Percentiles rank a stretch among this genome's conserved stretches.
Evolutionary conservation across 2,329 filamentous ascomycete genomes (phyloP).

Genomic region (Hymenoscyphus salicellus): DNA sequence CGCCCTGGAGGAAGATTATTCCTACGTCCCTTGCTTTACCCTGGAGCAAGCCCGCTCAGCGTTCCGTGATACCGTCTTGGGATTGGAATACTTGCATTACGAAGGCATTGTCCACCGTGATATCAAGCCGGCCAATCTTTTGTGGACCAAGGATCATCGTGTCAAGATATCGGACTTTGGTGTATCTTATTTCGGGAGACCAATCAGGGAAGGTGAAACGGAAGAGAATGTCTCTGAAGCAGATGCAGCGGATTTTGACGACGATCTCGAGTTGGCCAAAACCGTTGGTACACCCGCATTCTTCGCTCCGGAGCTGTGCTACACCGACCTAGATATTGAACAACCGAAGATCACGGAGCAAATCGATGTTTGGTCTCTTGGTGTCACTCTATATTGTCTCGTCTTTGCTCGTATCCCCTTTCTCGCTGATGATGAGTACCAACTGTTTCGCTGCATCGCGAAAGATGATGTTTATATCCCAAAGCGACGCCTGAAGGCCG

Average conservation of each 20-base stretch:
- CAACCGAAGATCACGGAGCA: constrained; percentile 82
- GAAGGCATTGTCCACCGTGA: constrained; percentile 81
- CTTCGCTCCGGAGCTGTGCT: constrained; percentile 94
- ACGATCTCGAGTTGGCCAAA: constrained; percentile 94
- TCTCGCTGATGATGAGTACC: constrained; percentile 84
- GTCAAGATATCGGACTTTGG: constrained; percentile 99
- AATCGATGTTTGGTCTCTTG: constrained; percentile 96
- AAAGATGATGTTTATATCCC: constrained; percentile 92
- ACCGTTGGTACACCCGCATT: constrained; percentile 97
- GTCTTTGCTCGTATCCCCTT: constrained; percentile 93
- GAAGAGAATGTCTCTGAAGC: constrained; percentile 73
- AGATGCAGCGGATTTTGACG: constrained; percentile 82
- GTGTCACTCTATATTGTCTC: constrained; percentile 93
- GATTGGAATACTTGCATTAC: constrained; percentile 88
- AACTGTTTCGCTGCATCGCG: constrained; percentile 87
- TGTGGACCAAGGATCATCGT: constrained; percentile 78
- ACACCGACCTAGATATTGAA: constrained; percentile 68
- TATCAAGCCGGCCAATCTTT: constrained; percentile 84
- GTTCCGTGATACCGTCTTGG: constrained; percentile 89
- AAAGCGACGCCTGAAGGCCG: constrained; percentile 73
- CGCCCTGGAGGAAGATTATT: constrained; percentile 79
- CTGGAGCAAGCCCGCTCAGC: constrained; percentile 76
- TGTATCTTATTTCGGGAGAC: constrained; percentile 92
- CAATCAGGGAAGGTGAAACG: constrained; percentile 76
- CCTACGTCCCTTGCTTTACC: constrained; percentile 91